phyloP scores from a whole-genome alignment of 768 basidiomycete genomes.

The Pisolithus tinctorius region DNA sequence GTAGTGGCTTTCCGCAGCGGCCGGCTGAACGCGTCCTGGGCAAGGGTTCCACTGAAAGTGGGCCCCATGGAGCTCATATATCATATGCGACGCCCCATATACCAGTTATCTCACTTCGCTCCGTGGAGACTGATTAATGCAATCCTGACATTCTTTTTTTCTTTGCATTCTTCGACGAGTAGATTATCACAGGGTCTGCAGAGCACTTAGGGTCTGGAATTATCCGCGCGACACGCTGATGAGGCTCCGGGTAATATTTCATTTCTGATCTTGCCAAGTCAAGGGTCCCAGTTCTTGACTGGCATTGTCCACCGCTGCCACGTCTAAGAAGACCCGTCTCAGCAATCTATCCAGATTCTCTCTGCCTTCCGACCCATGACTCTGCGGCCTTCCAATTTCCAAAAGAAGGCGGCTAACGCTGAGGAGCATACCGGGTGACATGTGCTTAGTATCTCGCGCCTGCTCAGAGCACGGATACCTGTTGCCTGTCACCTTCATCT shows the following conservation, averaged over 20 bases:
- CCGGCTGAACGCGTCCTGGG: not conserved
- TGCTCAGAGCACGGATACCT: not conserved
- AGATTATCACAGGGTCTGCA: no score
- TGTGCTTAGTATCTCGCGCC: not conserved
- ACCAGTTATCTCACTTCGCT: not conserved
- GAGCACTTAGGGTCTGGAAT: no score
- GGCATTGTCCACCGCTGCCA: not conserved
- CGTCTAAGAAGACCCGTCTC: not conserved
- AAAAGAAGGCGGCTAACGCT: not conserved
- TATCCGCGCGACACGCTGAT: no score
- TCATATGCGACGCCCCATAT: not conserved
- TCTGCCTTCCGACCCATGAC: not conserved
- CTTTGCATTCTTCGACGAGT: not conserved
- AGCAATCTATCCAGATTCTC: not conserved
- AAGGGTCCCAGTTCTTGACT: not conserved
- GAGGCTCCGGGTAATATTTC: not conserved
- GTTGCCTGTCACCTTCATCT: not conserved
- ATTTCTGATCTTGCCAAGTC: not conserved
- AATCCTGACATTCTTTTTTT: not conserved
- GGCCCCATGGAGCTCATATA: not conserved
- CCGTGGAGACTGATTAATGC: not conserved
- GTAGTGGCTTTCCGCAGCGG: not conserved
- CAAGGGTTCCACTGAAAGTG: conserved; percentile 1
- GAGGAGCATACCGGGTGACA: not conserved
- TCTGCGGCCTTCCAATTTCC: not conserved